Conservation (phyloP, 2,329 filamentous ascomycete genomes). For the Aspergillus sp. region DNA sequence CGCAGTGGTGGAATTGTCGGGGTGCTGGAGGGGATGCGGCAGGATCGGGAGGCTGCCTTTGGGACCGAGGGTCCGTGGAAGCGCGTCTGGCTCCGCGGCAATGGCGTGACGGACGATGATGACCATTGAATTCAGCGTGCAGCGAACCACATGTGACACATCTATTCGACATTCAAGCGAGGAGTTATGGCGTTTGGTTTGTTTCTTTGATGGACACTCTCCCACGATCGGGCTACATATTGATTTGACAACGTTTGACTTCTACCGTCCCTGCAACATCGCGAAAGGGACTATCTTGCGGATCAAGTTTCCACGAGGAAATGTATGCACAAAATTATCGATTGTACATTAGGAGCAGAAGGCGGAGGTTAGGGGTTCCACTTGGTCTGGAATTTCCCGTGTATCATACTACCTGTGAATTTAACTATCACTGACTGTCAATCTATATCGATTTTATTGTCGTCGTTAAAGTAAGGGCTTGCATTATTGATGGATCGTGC, state of each 20-base stretch:
- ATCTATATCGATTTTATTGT: too few relatives aligned
- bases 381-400: constrained; percentile 6
- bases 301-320: constrained; percentile 12
- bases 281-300: constrained; percentile 9
- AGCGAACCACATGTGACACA: constrained; percentile 7
- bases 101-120: constrained; percentile 25
- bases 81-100: constrained; percentile 39
- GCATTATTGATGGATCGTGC: too few relatives aligned
- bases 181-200: constrained; percentile 24
- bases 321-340: constrained; percentile 7
- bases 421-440: too few relatives aligned
- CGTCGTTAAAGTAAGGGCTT: too few relatives aligned
- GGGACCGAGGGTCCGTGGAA: constrained; percentile 42
- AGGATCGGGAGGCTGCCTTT: constrained; percentile 51
- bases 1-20: constrained; percentile 64
- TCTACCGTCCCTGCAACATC: constrained; percentile 1
- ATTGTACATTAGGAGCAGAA: constrained; percentile 19
- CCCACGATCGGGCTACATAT: constrained; percentile 11
- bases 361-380: not conserved
- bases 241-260: constrained; percentile 5
- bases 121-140: constrained; percentile 7
- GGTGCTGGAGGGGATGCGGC: constrained; percentile 68
- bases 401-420: constrained; percentile 18
- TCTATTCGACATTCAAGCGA: constrained; percentile 22
- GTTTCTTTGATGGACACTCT: constrained; percentile 17